A percentile compares a stretch with the other conserved stretches of the same genome.
Conservation (phyloP, 257 asterid genomes). For the Mentha longifolia region DNA sequence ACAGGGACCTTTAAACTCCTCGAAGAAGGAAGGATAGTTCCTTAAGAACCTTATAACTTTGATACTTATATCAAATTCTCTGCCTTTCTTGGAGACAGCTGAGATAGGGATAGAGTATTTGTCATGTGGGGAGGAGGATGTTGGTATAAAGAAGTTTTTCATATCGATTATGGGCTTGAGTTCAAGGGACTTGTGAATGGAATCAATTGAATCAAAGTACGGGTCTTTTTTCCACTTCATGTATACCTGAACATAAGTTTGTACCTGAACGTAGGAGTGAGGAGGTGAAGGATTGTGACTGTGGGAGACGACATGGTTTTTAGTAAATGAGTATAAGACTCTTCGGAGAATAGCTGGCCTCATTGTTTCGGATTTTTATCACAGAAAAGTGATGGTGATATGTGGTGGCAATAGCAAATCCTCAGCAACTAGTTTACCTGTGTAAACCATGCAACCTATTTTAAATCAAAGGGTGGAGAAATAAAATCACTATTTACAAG, state of each 20-base stretch:
- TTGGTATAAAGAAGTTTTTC: constrained; percentile 66
- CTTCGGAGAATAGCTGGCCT: constrained; percentile 24
- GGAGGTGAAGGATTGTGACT: constrained; percentile 19
- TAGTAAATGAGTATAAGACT: constrained; percentile 31
- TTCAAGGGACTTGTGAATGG: constrained; percentile 78
- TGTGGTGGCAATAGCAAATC: constrained; percentile 6
- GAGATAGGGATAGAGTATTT: constrained; percentile 71
- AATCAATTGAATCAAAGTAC: constrained; percentile 65
- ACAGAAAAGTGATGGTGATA: background rate
- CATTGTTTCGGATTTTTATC: constrained; percentile 27
- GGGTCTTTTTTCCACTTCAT: constrained; percentile 91
- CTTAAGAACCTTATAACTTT: constrained; percentile 80
- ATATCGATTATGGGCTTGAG: constrained; percentile 68
- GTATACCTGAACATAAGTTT: constrained; percentile 71
- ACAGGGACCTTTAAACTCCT: constrained; percentile 78
- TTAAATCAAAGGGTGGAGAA: background rate
- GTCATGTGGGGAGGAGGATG: constrained; percentile 67
- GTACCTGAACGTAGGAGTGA: constrained; percentile 43
- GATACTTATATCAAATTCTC: constrained; percentile 53
- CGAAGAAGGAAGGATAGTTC: constrained; percentile 78
- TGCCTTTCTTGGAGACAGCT: constrained; percentile 64
- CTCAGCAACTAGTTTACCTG: constrained; percentile 11
- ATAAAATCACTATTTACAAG: background rate
- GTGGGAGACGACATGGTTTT: constrained; percentile 21
- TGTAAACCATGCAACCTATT: background rate